Evolutionary conservation across 208 protist species (phyloP).

Genomic region (Leishmania braziliensis): DNA sequence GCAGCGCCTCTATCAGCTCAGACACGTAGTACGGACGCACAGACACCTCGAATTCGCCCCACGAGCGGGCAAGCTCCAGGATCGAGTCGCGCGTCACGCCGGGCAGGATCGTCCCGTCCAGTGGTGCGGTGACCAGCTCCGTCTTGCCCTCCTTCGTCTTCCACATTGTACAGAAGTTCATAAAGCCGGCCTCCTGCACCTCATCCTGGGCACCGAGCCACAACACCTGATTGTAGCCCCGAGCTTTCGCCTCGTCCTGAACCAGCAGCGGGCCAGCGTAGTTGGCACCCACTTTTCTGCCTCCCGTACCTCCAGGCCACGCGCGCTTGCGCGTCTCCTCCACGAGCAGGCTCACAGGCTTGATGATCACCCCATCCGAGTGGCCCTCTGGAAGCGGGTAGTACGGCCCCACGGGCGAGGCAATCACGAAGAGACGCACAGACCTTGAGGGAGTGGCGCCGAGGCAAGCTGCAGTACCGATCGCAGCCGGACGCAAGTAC

Average conservation of each 20-base stretch:
- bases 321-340: slow-evolving; percentile 91
- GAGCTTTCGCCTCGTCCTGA: slow-evolving; percentile 82
- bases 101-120: slow-evolving; percentile 95
- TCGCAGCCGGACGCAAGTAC: slow-evolving; percentile 97
- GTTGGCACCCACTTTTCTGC: slow-evolving; percentile 94
- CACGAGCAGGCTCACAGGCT: slow-evolving; percentile 92
- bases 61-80: slow-evolving; percentile 77
- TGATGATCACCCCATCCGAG: slow-evolving; percentile 55
- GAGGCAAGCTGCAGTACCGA: slow-evolving; percentile 88
- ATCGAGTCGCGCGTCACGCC: slow-evolving; percentile 97
- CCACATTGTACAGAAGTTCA: slow-evolving; percentile 98
- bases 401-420: slow-evolving; percentile 98
- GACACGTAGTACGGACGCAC: slow-evolving; percentile 82
- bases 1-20: slow-evolving; percentile 85
- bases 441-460: slow-evolving; percentile 55
- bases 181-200: slow-evolving; percentile 97
- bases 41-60: slow-evolving; percentile 90
- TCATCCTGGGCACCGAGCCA: slow-evolving; percentile 95
- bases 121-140: slow-evolving; percentile 95
- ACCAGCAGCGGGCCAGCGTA: slow-evolving; percentile 91
- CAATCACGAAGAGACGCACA: slow-evolving; percentile 93
- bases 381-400: slow-evolving; percentile 68
- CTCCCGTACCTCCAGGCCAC: slow-evolving; percentile 96
- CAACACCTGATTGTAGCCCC: slow-evolving; percentile 96
- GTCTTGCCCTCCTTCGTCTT: slow-evolving; percentile 66